These are phyloP conservation scores for Auriscalpium vulgare DNA, from an alignment of 768 basidiomycete species.

Conservation along the genomic window DNA sequence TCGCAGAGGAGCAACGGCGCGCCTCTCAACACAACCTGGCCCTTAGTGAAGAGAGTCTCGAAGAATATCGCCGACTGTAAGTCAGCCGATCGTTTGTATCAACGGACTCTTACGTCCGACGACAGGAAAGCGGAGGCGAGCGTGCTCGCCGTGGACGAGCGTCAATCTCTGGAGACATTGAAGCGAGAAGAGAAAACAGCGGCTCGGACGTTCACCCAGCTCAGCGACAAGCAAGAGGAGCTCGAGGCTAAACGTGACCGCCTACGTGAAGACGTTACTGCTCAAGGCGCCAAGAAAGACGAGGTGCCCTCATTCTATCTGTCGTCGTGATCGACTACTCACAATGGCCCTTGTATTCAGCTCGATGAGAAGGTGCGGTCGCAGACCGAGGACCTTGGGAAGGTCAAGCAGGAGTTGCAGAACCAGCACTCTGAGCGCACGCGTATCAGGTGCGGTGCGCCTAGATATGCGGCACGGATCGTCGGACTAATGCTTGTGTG, in stretches of 20 bases:
- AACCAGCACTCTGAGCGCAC: constrained; percentile 79
- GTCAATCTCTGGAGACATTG: constrained; percentile 76
- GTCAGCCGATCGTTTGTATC: constrained; percentile 19
- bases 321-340: background rate
- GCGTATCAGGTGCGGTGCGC: constrained; percentile 56
- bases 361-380: constrained; percentile 52
- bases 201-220: constrained; percentile 51
- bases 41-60: constrained; percentile 74
- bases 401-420: constrained; percentile 69
- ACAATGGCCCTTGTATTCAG: constrained; percentile 24
- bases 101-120: background rate
- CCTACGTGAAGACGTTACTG: constrained; percentile 44
- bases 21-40: constrained; percentile 69
- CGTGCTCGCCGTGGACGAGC: constrained; percentile 75
- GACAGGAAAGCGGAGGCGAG: constrained; percentile 73
- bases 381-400: constrained; percentile 53
- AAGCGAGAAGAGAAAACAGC: constrained; percentile 77
- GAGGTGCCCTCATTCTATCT: constrained; percentile 37
- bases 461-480: background rate
- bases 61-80: constrained; percentile 80
- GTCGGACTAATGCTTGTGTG: background rate
- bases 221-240: constrained; percentile 63
- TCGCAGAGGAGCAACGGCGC: constrained; percentile 63
- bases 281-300: constrained; percentile 41
- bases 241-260: constrained; percentile 50